A percentile compares a stretch with the other conserved stretches of the same genome.
phyloP scores from a whole-genome alignment of 208 protist genomes.

The Acanthamoeba divionensis region DNA sequence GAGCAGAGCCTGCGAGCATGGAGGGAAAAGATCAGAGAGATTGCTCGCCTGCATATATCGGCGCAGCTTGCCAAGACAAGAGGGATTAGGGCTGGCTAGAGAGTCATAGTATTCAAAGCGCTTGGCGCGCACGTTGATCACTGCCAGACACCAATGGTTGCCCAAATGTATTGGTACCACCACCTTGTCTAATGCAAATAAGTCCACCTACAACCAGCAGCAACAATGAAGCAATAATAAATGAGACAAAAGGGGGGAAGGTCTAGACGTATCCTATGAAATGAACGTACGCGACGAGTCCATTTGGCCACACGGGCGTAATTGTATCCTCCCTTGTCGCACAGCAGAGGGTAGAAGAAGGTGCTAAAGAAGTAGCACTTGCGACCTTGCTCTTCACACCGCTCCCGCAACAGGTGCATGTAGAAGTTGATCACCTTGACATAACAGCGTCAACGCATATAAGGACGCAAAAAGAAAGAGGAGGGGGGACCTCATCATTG shows the following conservation, averaged over 20 bases:
- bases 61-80: not conserved
- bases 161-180: constrained; percentile 73
- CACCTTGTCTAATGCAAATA: constrained; percentile 70
- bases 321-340: constrained; percentile 47
- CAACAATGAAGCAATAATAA: not conserved
- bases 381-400: not conserved
- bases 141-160: constrained; percentile 73
- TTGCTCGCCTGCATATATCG: no score
- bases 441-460: not conserved
- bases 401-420: constrained; percentile 56
- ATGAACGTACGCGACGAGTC: constrained; percentile 46
- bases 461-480: not conserved
- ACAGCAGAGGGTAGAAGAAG: constrained; percentile 69
- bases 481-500: constrained; percentile 65
- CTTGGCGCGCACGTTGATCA: constrained; percentile 72
- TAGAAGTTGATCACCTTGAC: constrained; percentile 72
- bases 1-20: no score
- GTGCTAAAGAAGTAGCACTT: constrained; percentile 71
- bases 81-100: not conserved
- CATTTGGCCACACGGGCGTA: constrained; percentile 66
- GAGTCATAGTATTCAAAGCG: constrained; percentile 79
- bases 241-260: not conserved
- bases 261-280: not conserved
- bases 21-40: no score
- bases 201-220: constrained; percentile 40